These are phyloP conservation scores for Cercospora berteroae DNA, from an alignment of 2,329 filamentous ascomycete species.

Conservation along the genomic window DNA sequence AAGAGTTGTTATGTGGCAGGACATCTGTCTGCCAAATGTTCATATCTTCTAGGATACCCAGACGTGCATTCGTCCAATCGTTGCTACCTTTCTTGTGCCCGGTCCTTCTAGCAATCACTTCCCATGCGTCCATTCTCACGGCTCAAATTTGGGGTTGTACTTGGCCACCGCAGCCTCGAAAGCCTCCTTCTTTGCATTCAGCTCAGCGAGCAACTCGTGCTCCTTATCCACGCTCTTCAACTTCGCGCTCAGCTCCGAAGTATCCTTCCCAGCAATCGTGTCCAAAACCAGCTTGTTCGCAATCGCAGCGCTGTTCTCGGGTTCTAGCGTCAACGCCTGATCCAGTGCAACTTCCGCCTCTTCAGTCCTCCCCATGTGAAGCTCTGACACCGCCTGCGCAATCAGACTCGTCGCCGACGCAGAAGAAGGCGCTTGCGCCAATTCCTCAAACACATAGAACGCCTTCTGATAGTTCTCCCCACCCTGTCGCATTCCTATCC, in stretches of 20 bases:
- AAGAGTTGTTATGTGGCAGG: background rate
- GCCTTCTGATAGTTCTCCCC: conserved; percentile 95
- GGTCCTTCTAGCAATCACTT: background rate
- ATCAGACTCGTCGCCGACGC: conserved; percentile 74
- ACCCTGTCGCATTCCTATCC: conserved; percentile 88
- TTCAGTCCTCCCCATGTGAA: conserved; percentile 83
- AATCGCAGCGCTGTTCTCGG: conserved; percentile 69
- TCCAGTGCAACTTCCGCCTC: conserved; percentile 86
- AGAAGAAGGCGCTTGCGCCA: conserved; percentile 81
- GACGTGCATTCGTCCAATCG: conserved; percentile 1
- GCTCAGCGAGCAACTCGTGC: conserved; percentile 70
- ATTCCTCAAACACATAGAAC: conserved; percentile 96
- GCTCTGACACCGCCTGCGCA: conserved; percentile 84
- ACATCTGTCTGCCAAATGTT: background rate
- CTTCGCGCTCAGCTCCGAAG: conserved; percentile 54
- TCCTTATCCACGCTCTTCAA: conserved; percentile 60
- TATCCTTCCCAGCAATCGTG: conserved; percentile 71
- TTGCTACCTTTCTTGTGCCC: background rate
- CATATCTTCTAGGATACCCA: conserved; percentile 7
- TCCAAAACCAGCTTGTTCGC: conserved; percentile 81
- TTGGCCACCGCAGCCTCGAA: conserved; percentile 86
- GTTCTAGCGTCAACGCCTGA: conserved; percentile 72
- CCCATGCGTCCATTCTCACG: conserved; percentile 38
- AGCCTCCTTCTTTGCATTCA: conserved; percentile 79
- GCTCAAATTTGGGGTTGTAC: conserved; percentile 78